phyloP scores from a whole-genome alignment of 2,329 filamentous ascomycete species.

The Xylariaceae sp. region DNA sequence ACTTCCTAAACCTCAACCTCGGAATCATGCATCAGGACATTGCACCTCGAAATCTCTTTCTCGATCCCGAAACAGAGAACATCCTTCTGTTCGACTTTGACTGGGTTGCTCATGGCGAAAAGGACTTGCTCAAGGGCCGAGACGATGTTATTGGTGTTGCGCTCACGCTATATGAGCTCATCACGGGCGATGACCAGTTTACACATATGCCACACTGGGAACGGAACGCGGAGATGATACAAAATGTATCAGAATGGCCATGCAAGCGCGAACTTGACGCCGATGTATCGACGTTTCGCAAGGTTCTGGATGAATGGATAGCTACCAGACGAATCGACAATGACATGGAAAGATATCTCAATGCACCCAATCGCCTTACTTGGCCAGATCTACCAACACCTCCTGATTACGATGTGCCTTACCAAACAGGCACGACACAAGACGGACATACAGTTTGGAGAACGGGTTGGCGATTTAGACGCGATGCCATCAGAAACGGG shows the following conservation, averaged over 20 bases:
- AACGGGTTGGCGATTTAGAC: no score
- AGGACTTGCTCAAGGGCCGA: not conserved
- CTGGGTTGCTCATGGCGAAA: not conserved
- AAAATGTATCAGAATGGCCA: not conserved
- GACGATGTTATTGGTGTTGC: not conserved
- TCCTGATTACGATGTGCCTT: conserved; percentile 7
- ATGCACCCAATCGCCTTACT: conserved; percentile 1
- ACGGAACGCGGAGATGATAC: not conserved
- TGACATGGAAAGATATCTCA: conserved; percentile 2
- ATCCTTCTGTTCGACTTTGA: not conserved
- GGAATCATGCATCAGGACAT: conserved; percentile 1
- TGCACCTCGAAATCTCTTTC: not conserved
- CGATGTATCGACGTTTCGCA: not conserved
- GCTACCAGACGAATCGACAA: conserved; percentile 11
- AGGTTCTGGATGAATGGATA: conserved; percentile 1
- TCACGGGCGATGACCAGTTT: not conserved
- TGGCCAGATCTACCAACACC: not conserved
- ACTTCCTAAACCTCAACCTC: not conserved
- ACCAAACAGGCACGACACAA: not conserved
- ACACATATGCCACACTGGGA: not conserved
- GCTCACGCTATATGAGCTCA: not conserved
- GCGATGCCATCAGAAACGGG: no score
- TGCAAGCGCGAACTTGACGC: not conserved
- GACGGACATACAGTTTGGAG: no score
- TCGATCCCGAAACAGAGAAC: not conserved